Conservation (phyloP, 768 basidiomycete genomes). For the Omphalotus guepiniiformis region DNA sequence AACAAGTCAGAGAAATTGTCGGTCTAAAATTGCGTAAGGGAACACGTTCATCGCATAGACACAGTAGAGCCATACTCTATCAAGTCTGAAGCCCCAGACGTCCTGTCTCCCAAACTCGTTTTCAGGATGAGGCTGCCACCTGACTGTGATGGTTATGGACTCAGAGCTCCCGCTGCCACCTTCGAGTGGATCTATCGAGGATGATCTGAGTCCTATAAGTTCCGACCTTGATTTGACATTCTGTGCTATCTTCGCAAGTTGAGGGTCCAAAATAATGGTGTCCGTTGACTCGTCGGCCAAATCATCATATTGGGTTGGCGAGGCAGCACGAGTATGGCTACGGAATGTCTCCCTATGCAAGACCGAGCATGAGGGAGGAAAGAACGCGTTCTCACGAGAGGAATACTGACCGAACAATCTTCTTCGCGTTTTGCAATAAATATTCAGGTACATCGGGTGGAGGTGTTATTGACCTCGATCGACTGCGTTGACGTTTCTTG, state of each 20-base stretch:
- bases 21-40: constrained; percentile 35
- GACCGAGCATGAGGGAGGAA: background rate
- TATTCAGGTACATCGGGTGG: constrained; percentile 58
- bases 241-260: constrained; percentile 53
- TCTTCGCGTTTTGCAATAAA: constrained; percentile 51
- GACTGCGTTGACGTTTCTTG: constrained; percentile 51
- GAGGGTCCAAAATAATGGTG: constrained; percentile 54
- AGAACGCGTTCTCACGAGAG: background rate
- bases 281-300: constrained; percentile 40
- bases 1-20: constrained; percentile 64
- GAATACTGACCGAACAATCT: constrained; percentile 52
- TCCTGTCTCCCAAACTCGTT: constrained; percentile 34
- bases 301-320: constrained; percentile 40
- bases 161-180: constrained; percentile 27
- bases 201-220: constrained; percentile 8
- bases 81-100: constrained; percentile 51
- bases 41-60: background rate
- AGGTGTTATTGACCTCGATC: constrained; percentile 72
- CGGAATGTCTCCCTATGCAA: constrained; percentile 45
- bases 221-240: constrained; percentile 20
- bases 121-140: constrained; percentile 64
- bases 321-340: constrained; percentile 34
- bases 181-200: constrained; percentile 18
- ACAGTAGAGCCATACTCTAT: constrained; percentile 40
- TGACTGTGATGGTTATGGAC: constrained; percentile 49